Conservation (phyloP, 768 basidiomycete species). For the Cyathus striatus region DNA sequence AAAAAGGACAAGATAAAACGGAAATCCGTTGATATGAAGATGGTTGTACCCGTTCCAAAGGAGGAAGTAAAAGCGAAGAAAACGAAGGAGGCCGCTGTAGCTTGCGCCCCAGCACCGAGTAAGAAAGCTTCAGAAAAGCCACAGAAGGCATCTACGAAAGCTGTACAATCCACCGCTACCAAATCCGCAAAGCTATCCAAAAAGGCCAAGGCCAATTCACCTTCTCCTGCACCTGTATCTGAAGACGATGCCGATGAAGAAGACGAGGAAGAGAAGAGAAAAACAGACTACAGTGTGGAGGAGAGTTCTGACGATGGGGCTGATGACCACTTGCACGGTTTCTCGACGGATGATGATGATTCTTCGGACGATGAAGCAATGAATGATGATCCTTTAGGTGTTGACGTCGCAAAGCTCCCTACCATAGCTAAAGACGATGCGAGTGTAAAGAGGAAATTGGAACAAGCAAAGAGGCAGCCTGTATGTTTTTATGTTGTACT, state of each 20-base stretch:
- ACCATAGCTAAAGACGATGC: conserved; percentile 87
- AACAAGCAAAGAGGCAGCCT: conserved; percentile 57
- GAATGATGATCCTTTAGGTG: conserved; percentile 42
- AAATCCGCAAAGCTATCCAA: conserved; percentile 11
- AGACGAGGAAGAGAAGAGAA: conserved; percentile 3
- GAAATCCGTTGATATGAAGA: no score
- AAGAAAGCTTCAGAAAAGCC: conserved; percentile 4
- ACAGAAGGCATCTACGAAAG: conserved; percentile 10
- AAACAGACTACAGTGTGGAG: conserved; percentile 2
- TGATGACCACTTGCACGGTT: conserved; percentile 56
- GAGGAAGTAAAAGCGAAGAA: conserved; percentile 1
- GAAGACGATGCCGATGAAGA: conserved; percentile 8
- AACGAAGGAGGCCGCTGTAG: neutral
- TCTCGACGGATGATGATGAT: conserved; percentile 73
- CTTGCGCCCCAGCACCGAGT: neutral
- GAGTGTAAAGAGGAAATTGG: conserved; percentile 61
- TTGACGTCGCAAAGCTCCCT: conserved; percentile 74
- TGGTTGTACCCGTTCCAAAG: conserved; percentile 1
- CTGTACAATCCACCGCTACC: conserved; percentile 3
- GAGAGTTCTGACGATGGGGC: conserved; percentile 9
- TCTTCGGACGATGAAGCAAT: conserved; percentile 73
- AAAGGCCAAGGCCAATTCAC: conserved; percentile 20
- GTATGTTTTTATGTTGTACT: conserved; percentile 35
- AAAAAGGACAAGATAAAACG: no score
- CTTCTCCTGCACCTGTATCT: conserved; percentile 10